A percentile compares a stretch with the other conserved stretches of the same genome.
These are phyloP conservation scores for Cryptosporidium sp. DNA, from an alignment of 169 alveolate species.

Conservation along the genomic window DNA sequence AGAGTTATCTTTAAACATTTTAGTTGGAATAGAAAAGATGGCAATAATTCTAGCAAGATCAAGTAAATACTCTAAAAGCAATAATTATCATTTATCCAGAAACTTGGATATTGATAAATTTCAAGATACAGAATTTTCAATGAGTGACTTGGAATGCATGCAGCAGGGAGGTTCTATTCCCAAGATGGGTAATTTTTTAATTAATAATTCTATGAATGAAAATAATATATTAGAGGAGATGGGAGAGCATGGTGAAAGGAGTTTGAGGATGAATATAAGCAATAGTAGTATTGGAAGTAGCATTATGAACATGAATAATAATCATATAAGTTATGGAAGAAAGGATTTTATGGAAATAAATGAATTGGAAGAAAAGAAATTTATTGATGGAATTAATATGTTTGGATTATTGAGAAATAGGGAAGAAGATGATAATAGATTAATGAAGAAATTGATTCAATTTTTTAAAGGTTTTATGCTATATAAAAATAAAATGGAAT, in stretches of 20 bases:
- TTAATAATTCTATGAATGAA: background rate
- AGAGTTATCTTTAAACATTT: constrained; percentile 1
- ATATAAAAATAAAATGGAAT: background rate
- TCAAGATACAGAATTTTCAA: background rate
- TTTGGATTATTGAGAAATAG: background rate
- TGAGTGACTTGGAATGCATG: background rate
- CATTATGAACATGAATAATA: background rate
- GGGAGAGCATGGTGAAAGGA: background rate
- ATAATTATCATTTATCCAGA: background rate
- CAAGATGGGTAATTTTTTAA: background rate
- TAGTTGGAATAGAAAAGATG: constrained; percentile 36
- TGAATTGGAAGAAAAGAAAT: background rate
- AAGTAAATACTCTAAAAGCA: background rate
- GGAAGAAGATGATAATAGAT: constrained; percentile 11
- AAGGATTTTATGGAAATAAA: background rate
- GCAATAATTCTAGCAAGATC: background rate
- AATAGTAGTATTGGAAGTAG: background rate
- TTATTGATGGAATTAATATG: background rate
- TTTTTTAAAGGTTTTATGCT: constrained; percentile 28
- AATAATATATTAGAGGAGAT: background rate
- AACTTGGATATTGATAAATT: background rate
- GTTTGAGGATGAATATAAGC: background rate
- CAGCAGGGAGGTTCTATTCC: background rate
- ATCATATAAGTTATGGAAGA: background rate
- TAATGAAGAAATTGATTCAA: constrained; percentile 22